Conservation (phyloP, 164 flowering plant species). For the Taxillus chinensis region DNA sequence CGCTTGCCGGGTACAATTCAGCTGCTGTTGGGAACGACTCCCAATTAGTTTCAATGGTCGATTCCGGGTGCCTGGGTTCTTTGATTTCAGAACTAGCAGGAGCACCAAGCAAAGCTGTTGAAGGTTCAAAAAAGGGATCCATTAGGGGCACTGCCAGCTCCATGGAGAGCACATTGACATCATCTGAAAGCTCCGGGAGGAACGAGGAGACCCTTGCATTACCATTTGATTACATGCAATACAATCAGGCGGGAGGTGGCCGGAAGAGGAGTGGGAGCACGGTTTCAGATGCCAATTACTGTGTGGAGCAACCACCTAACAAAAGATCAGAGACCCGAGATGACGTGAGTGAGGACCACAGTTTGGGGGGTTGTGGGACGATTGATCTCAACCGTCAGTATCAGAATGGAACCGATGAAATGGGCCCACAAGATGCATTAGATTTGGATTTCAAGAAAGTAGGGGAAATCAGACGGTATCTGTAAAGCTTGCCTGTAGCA, state of each 20-base stretch:
- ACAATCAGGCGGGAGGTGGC: slow-evolving; percentile 10
- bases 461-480: slow-evolving; percentile 13
- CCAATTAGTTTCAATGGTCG: slow-evolving; percentile 55
- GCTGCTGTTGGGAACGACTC: slow-evolving; percentile 46
- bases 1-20: slow-evolving; percentile 46
- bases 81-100: slow-evolving; percentile 59
- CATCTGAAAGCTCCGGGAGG: slow-evolving; percentile 45
- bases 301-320: slow-evolving; percentile 32
- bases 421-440: slow-evolving; percentile 21
- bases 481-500: slow-evolving; percentile 1
- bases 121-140: slow-evolving; percentile 15
- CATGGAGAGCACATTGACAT: slow-evolving; percentile 52
- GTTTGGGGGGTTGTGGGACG: slow-evolving; percentile 13
- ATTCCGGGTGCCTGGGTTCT: slow-evolving; percentile 30
- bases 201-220: slow-evolving; percentile 23
- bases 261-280: slow-evolving; percentile 41
- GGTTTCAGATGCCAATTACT: slow-evolving; percentile 20
- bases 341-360: slow-evolving; percentile 14
- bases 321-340: slow-evolving; percentile 16
- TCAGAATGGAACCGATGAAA: slow-evolving; percentile 31
- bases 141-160: slow-evolving; percentile 32
- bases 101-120: slow-evolving; percentile 18
- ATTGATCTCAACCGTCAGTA: slow-evolving; percentile 53
- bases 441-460: slow-evolving; percentile 43
- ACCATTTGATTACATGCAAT: background rate